These are phyloP conservation scores for Plantago rigida DNA, from an alignment of 305 asterid species.

Conservation along the genomic window DNA sequence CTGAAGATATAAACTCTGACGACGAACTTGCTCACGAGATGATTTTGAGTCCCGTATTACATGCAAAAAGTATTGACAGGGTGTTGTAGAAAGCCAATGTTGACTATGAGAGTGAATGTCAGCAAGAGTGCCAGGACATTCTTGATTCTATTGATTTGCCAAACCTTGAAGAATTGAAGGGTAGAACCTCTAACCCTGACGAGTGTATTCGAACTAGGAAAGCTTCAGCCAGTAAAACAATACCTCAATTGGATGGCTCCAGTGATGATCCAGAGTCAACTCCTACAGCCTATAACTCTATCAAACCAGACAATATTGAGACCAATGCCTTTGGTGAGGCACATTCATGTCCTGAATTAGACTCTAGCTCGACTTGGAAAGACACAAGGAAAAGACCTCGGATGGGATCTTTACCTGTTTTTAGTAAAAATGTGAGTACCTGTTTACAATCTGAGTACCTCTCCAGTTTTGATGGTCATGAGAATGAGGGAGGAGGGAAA, in stretches of 20 bases:
- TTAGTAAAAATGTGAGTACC: slow-evolving; percentile 32
- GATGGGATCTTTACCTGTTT: slow-evolving; percentile 77
- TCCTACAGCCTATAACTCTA: slow-evolving; percentile 35
- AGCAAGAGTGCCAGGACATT: slow-evolving; percentile 96
- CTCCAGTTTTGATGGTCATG: slow-evolving; percentile 25
- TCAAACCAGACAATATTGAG: slow-evolving; percentile 32
- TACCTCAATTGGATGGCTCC: slow-evolving; percentile 83
- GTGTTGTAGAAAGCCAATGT: slow-evolving; percentile 74
- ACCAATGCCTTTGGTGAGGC: slow-evolving; percentile 28
- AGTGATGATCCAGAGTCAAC: slow-evolving; percentile 44
- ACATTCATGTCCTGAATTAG: slow-evolving; percentile 30
- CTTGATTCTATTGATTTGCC: slow-evolving; percentile 68
- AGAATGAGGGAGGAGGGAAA: slow-evolving; percentile 28
- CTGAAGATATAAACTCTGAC: slow-evolving; percentile 91
- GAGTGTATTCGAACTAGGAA: slow-evolving; percentile 30
- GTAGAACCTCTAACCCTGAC: slow-evolving; percentile 29
- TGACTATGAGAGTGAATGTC: slow-evolving; percentile 80
- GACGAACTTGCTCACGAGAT: slow-evolving; percentile 79
- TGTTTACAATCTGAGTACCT: slow-evolving; percentile 31
- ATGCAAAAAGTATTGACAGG: slow-evolving; percentile 53
- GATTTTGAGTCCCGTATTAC: slow-evolving; percentile 74
- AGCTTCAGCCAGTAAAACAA: slow-evolving; percentile 33
- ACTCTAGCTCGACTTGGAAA: slow-evolving; percentile 32
- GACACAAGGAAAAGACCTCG: slow-evolving; percentile 46
- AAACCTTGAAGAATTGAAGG: slow-evolving; percentile 39